Conservation (phyloP, 2,329 filamentous ascomycete genomes). For the Xylaria sp. region DNA sequence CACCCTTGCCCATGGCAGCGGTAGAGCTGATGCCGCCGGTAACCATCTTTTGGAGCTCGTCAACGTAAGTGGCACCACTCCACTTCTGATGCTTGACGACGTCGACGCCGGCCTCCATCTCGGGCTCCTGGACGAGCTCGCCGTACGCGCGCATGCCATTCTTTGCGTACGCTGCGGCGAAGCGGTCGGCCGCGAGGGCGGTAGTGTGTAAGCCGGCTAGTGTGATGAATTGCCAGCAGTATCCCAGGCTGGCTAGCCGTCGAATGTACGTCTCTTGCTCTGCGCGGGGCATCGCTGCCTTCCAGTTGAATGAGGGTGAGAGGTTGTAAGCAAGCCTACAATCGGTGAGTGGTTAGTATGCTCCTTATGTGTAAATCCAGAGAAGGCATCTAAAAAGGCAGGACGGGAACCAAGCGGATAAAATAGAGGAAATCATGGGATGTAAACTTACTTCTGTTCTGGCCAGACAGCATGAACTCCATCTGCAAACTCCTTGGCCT, state of each 20-base stretch:
- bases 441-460: constrained; percentile 83
- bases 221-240: constrained; percentile 99
- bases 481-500: constrained; percentile 92
- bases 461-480: constrained; percentile 96
- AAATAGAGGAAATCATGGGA: background rate
- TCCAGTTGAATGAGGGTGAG: constrained; percentile 99
- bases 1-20: constrained; percentile 95
- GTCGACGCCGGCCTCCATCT: constrained; percentile 90
- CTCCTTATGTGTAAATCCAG: background rate
- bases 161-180: constrained; percentile 82
- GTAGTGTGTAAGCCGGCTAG: constrained; percentile 96
- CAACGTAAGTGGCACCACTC: constrained; percentile 93
- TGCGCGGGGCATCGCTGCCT: constrained; percentile 88
- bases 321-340: constrained; percentile 94
- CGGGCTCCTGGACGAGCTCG: constrained; percentile 96
- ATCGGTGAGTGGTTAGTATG: background rate
- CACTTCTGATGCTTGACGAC: constrained; percentile 99
- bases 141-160: constrained; percentile 96
- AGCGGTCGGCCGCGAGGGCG: constrained; percentile 89
- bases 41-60: constrained; percentile 97
- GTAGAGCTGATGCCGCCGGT: constrained; percentile 91
- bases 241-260: constrained; percentile 85
- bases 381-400: constrained; percentile 11
- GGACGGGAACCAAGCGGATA: background rate
- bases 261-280: constrained; percentile 99